Conservation (phyloP, 305 asterid species). For the Vinca major region DNA sequence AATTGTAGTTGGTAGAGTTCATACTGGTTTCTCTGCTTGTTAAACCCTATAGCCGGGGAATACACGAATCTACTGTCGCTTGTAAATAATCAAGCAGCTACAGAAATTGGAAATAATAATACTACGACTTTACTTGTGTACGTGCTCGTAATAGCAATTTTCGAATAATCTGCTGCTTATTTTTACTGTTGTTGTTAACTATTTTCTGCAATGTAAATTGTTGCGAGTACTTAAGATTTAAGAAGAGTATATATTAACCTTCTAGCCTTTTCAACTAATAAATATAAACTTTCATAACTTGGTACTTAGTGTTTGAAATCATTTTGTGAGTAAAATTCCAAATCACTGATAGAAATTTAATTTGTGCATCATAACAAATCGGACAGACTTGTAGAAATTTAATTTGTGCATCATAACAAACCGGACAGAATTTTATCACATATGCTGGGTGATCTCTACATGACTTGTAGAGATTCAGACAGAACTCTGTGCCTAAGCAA, state of each 20-base stretch:
- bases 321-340: neutral
- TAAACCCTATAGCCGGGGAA: constrained; percentile 10
- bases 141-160: neutral
- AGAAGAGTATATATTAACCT: neutral
- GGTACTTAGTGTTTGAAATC: neutral
- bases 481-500: neutral
- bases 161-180: neutral
- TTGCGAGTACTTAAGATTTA: neutral
- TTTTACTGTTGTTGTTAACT: neutral
- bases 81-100: neutral
- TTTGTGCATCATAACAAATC: neutral
- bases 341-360: neutral
- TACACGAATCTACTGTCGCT: neutral
- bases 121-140: neutral
- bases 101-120: neutral
- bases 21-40: constrained; percentile 10
- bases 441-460: neutral
- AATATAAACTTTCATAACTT: neutral
- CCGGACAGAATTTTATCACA: neutral
- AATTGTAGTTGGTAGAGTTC: constrained; percentile 6
- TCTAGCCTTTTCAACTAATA: neutral
- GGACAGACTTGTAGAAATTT: neutral
- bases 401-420: neutral
- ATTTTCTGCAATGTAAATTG: neutral
- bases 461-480: neutral